Percentiles rank a stretch among this genome's conserved stretches.
phyloP scores from a whole-genome alignment of 2,329 filamentous ascomycete species.

The Biscogniauxia mediterranea region DNA sequence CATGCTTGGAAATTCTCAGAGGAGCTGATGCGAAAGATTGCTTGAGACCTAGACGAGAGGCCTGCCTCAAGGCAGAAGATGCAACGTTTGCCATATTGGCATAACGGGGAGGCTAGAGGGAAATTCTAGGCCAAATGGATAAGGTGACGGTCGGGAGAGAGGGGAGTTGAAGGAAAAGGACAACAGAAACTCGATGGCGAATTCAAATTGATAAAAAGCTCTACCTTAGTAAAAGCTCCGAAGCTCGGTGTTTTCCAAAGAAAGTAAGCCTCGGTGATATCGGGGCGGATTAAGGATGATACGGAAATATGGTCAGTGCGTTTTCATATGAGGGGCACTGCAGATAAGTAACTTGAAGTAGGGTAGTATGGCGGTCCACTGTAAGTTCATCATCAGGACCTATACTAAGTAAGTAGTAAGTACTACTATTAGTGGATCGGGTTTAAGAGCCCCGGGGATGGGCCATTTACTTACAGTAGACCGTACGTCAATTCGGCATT shows the following conservation, averaged over 20 bases:
- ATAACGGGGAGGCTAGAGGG: slow-evolving; percentile 9
- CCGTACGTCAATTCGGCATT: neutral
- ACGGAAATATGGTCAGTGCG: neutral
- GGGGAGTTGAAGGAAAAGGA: slow-evolving; percentile 18
- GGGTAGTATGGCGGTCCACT: neutral
- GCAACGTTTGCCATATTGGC: slow-evolving; percentile 61
- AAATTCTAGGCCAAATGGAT: neutral
- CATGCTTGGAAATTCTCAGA: slow-evolving; percentile 32
- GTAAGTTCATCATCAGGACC: too few species aligned
- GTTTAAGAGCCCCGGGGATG: neutral
- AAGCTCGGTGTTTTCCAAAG: slow-evolving; percentile 14
- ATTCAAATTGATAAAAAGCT: slow-evolving; percentile 11
- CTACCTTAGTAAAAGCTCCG: slow-evolving; percentile 16
- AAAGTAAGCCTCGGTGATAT: slow-evolving; percentile 18
- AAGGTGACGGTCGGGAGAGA: slow-evolving; percentile 4
- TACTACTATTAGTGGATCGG: too few species aligned
- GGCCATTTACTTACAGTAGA: neutral
- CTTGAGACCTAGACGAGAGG: slow-evolving; percentile 56
- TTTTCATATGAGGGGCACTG: neutral
- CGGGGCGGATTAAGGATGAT: slow-evolving; percentile 18
- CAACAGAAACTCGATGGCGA: slow-evolving; percentile 12
- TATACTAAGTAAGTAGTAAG: neutral
- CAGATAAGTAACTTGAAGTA: too few species aligned
- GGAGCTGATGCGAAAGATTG: slow-evolving; percentile 37
- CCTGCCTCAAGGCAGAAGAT: slow-evolving; percentile 72